phyloP scores from a whole-genome alignment of 768 basidiomycete species.

The Vararia minispora region DNA sequence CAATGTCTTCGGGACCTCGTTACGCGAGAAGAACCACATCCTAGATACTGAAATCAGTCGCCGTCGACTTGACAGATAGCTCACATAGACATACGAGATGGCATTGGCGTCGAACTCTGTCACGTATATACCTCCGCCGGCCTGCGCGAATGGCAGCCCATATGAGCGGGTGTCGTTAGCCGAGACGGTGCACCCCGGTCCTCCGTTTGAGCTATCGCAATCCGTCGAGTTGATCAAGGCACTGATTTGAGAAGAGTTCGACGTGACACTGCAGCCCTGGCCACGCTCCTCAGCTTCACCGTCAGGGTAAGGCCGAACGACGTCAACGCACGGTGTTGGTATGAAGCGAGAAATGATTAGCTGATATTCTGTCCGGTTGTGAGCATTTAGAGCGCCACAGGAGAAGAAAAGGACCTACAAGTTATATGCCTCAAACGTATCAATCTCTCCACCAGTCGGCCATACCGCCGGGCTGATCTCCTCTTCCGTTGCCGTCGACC shows the following conservation, averaged over 20 bases:
- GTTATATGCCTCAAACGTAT: constrained; percentile 80
- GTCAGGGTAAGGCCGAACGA: too few species aligned
- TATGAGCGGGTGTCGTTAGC: constrained; percentile 47
- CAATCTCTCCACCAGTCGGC: constrained; percentile 53
- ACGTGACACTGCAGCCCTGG: constrained; percentile 46
- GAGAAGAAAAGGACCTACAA: too few species aligned
- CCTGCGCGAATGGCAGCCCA: constrained; percentile 52
- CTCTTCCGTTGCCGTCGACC: constrained; percentile 38
- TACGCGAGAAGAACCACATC: constrained; percentile 56
- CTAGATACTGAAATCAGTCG: constrained; percentile 20
- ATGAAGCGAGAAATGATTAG: constrained; percentile 72
- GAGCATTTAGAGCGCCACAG: too few species aligned
- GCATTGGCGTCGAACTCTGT: constrained; percentile 59
- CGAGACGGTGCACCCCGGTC: constrained; percentile 57
- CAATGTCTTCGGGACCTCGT: constrained; percentile 36
- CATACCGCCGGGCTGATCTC: too few species aligned
- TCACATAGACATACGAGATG: constrained; percentile 36
- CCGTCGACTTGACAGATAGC: neutral
- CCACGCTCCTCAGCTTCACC: too few species aligned
- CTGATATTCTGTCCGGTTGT: constrained; percentile 54
- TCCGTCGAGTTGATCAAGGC: constrained; percentile 44
- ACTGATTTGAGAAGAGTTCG: constrained; percentile 38
- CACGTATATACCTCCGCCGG: constrained; percentile 64
- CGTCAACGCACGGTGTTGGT: constrained; percentile 39
- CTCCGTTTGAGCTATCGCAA: constrained; percentile 43